Conservation (phyloP, 495 filamentous ascomycete genomes). For the Penicillium egyptiacum region DNA sequence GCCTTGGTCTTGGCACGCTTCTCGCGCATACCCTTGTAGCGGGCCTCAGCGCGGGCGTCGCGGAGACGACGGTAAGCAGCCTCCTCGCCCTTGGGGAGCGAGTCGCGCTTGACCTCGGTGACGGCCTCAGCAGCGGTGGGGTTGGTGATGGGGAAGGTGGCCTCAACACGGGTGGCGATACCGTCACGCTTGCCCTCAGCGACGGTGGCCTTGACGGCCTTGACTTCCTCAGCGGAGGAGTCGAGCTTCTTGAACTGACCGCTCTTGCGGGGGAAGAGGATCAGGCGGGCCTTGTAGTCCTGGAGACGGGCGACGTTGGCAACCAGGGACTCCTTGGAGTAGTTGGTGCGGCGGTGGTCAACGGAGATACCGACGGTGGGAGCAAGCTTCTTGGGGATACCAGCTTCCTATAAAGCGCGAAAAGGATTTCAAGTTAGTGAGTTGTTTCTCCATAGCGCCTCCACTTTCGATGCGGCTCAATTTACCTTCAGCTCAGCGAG, state of each 20-base stretch:
- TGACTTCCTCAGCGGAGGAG: slow-evolving; percentile 82
- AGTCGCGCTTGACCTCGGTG: slow-evolving; percentile 77
- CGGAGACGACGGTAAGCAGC: slow-evolving; percentile 83
- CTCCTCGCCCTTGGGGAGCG: slow-evolving; percentile 74
- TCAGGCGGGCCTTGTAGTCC: slow-evolving; percentile 90
- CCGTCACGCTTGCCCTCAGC: slow-evolving; percentile 54
- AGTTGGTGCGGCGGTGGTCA: slow-evolving; percentile 94
- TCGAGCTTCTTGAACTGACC: slow-evolving; percentile 90
- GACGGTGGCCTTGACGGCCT: slow-evolving; percentile 61
- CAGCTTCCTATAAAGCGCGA: slow-evolving; percentile 67
- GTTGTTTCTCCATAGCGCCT: slow-evolving; percentile 6
- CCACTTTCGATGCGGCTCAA: slow-evolving; percentile 15
- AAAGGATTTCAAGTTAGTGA: slow-evolving; percentile 21
- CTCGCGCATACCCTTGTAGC: slow-evolving; percentile 78
- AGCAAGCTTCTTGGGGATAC: slow-evolving; percentile 91
- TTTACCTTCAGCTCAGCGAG: slow-evolving; percentile 95
- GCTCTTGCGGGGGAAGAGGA: slow-evolving; percentile 94
- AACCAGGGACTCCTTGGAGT: slow-evolving; percentile 87
- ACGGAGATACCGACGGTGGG: slow-evolving; percentile 95
- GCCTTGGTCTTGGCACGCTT: slow-evolving; percentile 94
- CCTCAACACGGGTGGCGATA: slow-evolving; percentile 53
- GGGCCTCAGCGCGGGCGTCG: slow-evolving; percentile 80
- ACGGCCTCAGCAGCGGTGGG: slow-evolving; percentile 55
- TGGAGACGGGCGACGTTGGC: slow-evolving; percentile 94
- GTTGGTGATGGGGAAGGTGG: slow-evolving; percentile 71